Percentiles rank a stretch among this genome's conserved stretches.
These are phyloP conservation scores for Sporodiniella umbellata DNA, from an alignment of 371 early-diverging fungal species.

Conservation along the genomic window DNA sequence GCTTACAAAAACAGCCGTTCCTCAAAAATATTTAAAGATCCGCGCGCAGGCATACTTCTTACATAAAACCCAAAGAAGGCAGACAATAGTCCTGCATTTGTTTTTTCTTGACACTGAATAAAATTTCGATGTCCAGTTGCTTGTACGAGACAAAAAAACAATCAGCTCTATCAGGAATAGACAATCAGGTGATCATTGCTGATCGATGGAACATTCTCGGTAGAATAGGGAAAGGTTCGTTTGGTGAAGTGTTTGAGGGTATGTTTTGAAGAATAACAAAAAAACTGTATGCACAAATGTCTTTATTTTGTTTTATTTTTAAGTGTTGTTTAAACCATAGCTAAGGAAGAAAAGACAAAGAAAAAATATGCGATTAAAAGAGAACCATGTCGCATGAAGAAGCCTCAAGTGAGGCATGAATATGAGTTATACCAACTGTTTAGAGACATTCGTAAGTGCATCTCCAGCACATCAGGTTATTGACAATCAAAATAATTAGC, in stretches of 20 bases:
- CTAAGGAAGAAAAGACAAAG: constrained; percentile 39
- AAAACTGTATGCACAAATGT: not conserved
- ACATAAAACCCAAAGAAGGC: too few relatives aligned
- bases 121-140: too few relatives aligned
- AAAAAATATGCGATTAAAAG: constrained; percentile 57
- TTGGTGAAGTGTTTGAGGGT: constrained; percentile 68
- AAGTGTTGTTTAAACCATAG: constrained; percentile 21
- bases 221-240: constrained; percentile 62
- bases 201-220: constrained; percentile 54
- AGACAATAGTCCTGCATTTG: too few relatives aligned
- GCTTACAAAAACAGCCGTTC: too few relatives aligned
- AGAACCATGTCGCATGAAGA: constrained; percentile 38
- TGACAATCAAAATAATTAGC: too few relatives aligned
- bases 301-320: not conserved
- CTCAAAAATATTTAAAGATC: too few relatives aligned
- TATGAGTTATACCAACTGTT: constrained; percentile 43
- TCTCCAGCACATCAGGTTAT: too few relatives aligned
- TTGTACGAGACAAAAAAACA: too few relatives aligned
- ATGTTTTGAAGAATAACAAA: constrained; percentile 3
- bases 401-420: constrained; percentile 54
- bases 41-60: too few relatives aligned
- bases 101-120: too few relatives aligned
- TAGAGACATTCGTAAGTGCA: constrained; percentile 52
- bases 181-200: constrained; percentile 51
- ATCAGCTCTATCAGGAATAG: too few relatives aligned